Base-by-base conservation (phyloP, 1,284 basidiomycete species). In the Mycena citricolor region DNA sequence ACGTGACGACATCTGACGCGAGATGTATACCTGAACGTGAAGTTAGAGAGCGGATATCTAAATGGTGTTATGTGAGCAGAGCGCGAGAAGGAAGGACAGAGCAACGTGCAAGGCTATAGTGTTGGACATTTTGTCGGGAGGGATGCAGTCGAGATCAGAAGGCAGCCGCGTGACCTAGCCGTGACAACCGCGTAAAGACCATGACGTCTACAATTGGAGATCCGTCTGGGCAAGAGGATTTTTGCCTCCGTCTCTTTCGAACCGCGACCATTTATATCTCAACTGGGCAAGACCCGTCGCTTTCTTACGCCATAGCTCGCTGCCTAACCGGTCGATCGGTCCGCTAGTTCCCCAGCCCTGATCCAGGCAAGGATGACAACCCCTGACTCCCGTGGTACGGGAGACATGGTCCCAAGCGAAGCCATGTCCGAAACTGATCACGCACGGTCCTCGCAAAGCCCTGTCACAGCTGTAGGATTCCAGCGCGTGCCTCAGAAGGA, bases 41-140 rank as follows among this genome's bases (percentile, higher is more conserved):
- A 85, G 58, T 82, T 81, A 23, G 82, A 83, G 29, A 84, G 70
- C 2, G 81, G 83, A 48, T 83, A 83, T 12, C 80, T 83, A 39
- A 56, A 4, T 34, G 24, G 14, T 29, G 26, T 36, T 37, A n/a
- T n/a, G n/a, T n/a, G n/a, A 26, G 39, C 7, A 32, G n/a, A n/a
- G n/a, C n/a, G n/a, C n/a, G 20, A 34, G 21, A 31, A 17, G 26
- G 4, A 8, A 5, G 13, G 14, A 14, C 19, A 6, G 23, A 7
- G 20, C 7, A 16, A 26, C 39, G 4, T 41, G 48, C 52, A 54
- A 29, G 25, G 52, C 52, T 19, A 54, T 54, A 30, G 52, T 54
- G 35, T 57, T 58, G 5, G 57, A 58, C 57, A 57, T 58, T n/a
- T n/a, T n/a, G n/a, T n/a, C n/a, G n/a, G 32, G 40, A 21, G 26